Conservation (phyloP, 2,329 filamentous ascomycete genomes). For the Salinomyces thailandicus region DNA sequence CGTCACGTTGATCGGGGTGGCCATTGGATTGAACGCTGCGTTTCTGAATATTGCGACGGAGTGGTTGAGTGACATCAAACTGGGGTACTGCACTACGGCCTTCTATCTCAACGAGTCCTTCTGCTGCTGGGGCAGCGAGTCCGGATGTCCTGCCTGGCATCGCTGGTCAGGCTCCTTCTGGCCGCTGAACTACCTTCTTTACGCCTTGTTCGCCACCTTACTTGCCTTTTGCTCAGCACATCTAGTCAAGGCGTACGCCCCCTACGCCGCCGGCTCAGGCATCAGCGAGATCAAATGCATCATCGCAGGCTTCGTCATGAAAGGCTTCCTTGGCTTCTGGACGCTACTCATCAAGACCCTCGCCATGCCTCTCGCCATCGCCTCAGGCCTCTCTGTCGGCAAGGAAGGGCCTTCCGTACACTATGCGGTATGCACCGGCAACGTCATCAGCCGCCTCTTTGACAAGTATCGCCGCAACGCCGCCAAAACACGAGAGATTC, state of each 20-base stretch:
- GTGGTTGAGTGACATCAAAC: conserved; percentile 91
- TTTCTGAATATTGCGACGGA: conserved; percentile 92
- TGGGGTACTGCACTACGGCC: conserved; percentile 87
- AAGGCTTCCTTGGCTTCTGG: conserved; percentile 86
- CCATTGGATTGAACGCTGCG: conserved; percentile 86
- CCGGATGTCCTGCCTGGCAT: conserved; percentile 81
- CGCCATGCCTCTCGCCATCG: conserved; percentile 81
- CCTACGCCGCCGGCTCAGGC: conserved; percentile 90
- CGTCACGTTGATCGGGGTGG: conserved; percentile 81
- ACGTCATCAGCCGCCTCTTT: conserved; percentile 88
- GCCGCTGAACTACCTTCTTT: conserved; percentile 74
- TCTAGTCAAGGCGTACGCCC: conserved; percentile 82
- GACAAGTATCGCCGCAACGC: conserved; percentile 86
- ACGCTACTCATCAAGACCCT: conserved; percentile 92
- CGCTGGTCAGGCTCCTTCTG: conserved; percentile 65
- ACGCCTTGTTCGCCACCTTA: conserved; percentile 64
- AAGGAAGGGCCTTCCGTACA: conserved; percentile 99
- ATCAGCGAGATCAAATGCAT: conserved; percentile 99
- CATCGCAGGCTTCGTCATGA: conserved; percentile 98
- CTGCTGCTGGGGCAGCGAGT: conserved; percentile 94
- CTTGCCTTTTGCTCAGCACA: conserved; percentile 76
- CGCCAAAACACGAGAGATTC: conserved; percentile 85
- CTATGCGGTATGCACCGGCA: conserved; percentile 94
- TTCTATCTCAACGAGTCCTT: conserved; percentile 98
- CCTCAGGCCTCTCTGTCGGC: conserved; percentile 84